A percentile compares a stretch with the other conserved stretches of the same genome.
Evolutionary conservation across 1,139 yeast species (phyloP).

Genomic region (Taiozyma sp.): DNA sequence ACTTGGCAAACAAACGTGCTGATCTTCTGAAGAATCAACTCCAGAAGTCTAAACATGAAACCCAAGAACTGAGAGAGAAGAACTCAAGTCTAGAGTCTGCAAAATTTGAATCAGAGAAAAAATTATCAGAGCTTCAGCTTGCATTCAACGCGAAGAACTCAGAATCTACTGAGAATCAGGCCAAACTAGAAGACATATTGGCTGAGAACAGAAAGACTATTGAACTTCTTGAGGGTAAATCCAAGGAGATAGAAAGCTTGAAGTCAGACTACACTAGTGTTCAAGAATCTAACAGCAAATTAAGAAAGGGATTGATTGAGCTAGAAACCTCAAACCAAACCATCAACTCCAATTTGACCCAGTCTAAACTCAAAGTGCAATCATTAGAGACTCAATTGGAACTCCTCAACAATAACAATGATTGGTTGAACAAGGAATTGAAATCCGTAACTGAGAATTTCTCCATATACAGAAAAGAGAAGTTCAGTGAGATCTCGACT

Average conservation of each 20-base stretch:
- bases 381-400: conserved; percentile 34
- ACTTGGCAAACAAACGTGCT: conserved; percentile 30
- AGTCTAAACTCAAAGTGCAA: conserved; percentile 33
- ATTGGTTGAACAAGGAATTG: conserved; percentile 34
- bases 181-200: conserved; percentile 22
- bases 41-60: conserved; percentile 22
- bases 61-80: conserved; percentile 29
- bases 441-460: conserved; percentile 31
- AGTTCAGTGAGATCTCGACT: conserved; percentile 32
- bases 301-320: conserved; percentile 35
- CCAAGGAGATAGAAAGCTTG: conserved; percentile 42
- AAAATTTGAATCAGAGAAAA: conserved; percentile 26
- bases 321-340: conserved; percentile 33
- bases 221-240: conserved; percentile 38
- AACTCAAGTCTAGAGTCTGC: conserved; percentile 26
- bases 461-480: conserved; percentile 32
- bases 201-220: conserved; percentile 35
- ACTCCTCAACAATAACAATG: conserved; percentile 30
- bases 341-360: conserved; percentile 28
- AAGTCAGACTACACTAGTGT: conserved; percentile 48
- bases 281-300: conserved; percentile 40
- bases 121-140: conserved; percentile 25
- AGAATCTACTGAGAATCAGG: conserved; percentile 5
- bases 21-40: conserved; percentile 31
- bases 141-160: conserved; percentile 19